These are phyloP conservation scores for Tricholoma matsutake DNA, from an alignment of 768 basidiomycete genomes.

Conservation along the genomic window DNA sequence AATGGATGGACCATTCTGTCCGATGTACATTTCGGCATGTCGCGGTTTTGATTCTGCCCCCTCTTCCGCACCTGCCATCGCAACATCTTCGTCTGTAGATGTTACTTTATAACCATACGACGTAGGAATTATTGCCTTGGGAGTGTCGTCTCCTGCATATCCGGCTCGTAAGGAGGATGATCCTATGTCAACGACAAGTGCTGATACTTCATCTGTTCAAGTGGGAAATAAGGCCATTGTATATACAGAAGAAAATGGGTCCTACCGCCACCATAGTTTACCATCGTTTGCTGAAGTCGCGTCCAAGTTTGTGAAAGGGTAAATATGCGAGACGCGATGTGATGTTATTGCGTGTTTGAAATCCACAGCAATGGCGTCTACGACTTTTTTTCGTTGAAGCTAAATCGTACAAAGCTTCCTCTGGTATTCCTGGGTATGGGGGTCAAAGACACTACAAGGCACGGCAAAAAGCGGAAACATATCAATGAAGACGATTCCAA, in stretches of 20 bases:
- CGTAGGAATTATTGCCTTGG: conserved; percentile 88
- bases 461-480: conserved; percentile 59
- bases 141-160: conserved; percentile 96
- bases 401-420: neutral
- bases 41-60: conserved; percentile 35
- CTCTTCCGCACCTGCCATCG: conserved; percentile 49
- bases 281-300: conserved; percentile 44
- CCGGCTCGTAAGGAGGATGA: conserved; percentile 87
- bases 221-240: neutral
- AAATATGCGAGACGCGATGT: conserved; percentile 4
- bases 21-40: conserved; percentile 69
- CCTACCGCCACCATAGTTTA: conserved; percentile 86
- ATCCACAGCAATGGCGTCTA: neutral
- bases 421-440: conserved; percentile 28
- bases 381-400: neutral
- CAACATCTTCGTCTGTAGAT: conserved; percentile 44
- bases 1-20: conserved; percentile 83
- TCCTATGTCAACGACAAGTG: conserved; percentile 93
- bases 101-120: conserved; percentile 73
- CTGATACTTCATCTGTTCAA: conserved; percentile 88
- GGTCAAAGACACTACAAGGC: conserved; percentile 30
- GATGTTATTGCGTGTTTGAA: conserved; percentile 16
- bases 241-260: conserved; percentile 1
- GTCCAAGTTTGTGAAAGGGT: conserved; percentile 15
- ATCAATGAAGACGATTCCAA: conserved; percentile 36